phyloP scores from a whole-genome alignment of 164 flowering plant genomes.

The Vitis rupestris region DNA sequence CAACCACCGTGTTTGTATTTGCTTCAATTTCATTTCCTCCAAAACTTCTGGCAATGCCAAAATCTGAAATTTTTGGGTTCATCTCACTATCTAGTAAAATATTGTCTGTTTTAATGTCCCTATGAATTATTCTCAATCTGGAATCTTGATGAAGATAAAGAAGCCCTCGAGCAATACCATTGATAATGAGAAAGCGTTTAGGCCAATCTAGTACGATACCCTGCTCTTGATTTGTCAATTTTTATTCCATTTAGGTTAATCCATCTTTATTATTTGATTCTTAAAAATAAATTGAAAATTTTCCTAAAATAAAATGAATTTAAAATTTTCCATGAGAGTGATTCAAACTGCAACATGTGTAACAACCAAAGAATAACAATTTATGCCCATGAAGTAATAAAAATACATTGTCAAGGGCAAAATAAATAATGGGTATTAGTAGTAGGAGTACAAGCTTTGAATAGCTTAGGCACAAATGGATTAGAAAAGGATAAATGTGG shows the following conservation, averaged over 20 bases:
- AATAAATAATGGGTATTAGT: too few relatives aligned
- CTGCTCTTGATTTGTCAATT: neutral
- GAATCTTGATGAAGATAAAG: neutral
- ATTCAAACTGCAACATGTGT: too few relatives aligned
- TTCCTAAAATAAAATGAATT: too few relatives aligned
- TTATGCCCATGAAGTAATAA: too few relatives aligned
- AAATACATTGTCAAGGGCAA: too few relatives aligned
- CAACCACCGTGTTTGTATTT: too few relatives aligned
- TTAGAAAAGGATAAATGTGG: too few relatives aligned
- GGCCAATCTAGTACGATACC: neutral
- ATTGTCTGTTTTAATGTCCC: neutral
- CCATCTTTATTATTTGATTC: neutral
- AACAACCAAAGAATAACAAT: too few relatives aligned
- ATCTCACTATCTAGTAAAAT: neutral
- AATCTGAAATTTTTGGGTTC: neutral
- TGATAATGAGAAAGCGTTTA: neutral
- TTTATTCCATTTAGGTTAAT: neutral
- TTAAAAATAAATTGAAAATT: neutral
- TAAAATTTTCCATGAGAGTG: too few relatives aligned
- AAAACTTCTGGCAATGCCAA: neutral
- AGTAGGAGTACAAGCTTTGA: too few relatives aligned
- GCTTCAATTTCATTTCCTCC: neutral
- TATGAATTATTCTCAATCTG: neutral
- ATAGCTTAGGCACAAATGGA: too few relatives aligned
- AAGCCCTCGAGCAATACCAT: neutral